Base-by-base conservation (phyloP, 73 alveolate genomes). In the Urostyla sp. region DNA sequence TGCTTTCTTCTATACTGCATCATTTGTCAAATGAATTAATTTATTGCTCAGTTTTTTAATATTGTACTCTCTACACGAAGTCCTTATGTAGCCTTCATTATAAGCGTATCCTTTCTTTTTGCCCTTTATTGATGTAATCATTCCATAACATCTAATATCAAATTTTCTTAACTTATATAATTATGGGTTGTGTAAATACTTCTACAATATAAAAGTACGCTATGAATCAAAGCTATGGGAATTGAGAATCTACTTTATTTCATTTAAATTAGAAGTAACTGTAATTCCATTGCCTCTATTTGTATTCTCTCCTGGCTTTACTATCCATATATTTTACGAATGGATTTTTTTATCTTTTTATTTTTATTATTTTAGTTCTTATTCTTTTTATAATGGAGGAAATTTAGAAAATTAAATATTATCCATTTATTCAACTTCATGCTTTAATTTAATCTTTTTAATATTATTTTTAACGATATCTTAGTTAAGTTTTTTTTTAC, bases 21-120 rank as follows among this genome's bases (percentile, higher is more conserved):
- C 93, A 78, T 92, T 92, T 7, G 98, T 92, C 26, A 92, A 75
- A 67, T 92, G 98, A n/a, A 89, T 87, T 49, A 83, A 78, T 40
- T 91, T 89, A 72, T 85, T 77, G 38, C 80, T 48, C 16, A 74
- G 31, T 56, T 91, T 80, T 51, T 92, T 67, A 23, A 92, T 38
- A 69, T 72, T 84, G 59, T 78, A 91, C 40, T 85, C 90, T n/a
- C 77, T 49, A n/a, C 93, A 63, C 59, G 89, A 59, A 11, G 94
- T 86, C 32, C 92, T 87, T 15, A 91, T 53, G 52, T 91, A 90
- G 11, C 94, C 94, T 43, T 82, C 97, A 30, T 81, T 88, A 67
- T 86, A 91, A 67, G 67, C 72, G 73, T 44, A 91, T 8, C 91
- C 92, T 56, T 91, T 91, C 21, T 72, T 37, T 51, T 67, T 67